Percentiles rank a stretch among this genome's conserved stretches.
Evolutionary conservation across 768 basidiomycete genomes (phyloP).

Genomic region (Tremella mesenterica): DNA sequence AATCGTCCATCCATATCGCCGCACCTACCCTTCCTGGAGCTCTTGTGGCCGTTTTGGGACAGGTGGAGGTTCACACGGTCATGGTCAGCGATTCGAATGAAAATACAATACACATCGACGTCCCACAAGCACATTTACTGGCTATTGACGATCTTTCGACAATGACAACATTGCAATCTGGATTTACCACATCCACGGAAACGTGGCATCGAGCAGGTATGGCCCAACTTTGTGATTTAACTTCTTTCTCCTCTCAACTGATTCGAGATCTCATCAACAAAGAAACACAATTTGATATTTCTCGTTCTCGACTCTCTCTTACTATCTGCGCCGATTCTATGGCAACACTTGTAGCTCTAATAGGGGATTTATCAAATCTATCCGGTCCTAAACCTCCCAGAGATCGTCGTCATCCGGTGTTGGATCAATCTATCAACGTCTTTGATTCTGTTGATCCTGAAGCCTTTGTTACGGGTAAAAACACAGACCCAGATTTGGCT

Average conservation of each 20-base stretch:
- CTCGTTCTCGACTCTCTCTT: constrained; percentile 17
- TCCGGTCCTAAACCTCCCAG: constrained; percentile 4
- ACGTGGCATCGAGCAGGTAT: constrained; percentile 51
- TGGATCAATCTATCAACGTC: constrained; percentile 31
- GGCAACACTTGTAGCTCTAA: constrained; percentile 23
- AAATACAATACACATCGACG: constrained; percentile 50
- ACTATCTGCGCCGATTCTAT: constrained; percentile 45
- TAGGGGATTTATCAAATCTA: constrained; percentile 31
- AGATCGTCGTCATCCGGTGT: not conserved
- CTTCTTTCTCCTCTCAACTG: constrained; percentile 16
- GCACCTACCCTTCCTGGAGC: constrained; percentile 58
- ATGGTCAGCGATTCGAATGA: constrained; percentile 61
- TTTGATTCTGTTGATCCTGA: constrained; percentile 8
- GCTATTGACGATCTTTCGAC: constrained; percentile 52
- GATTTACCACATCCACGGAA: constrained; percentile 45
- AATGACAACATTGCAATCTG: constrained; percentile 14
- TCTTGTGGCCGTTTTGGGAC: constrained; percentile 59
- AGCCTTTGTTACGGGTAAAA: not conserved
- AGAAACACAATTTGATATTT: constrained; percentile 21
- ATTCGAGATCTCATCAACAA: constrained; percentile 12
- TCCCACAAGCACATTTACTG: constrained; percentile 52
- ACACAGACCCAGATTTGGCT: constrained; percentile 62
- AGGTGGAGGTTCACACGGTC: constrained; percentile 62
- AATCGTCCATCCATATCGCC: constrained; percentile 59
- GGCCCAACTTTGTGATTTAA: constrained; percentile 25